Evolutionary conservation across 1,284 basidiomycete species (phyloP), one percentile per base, ranked within the genome.

Genomic region (Trichosporon inkin): DNA sequence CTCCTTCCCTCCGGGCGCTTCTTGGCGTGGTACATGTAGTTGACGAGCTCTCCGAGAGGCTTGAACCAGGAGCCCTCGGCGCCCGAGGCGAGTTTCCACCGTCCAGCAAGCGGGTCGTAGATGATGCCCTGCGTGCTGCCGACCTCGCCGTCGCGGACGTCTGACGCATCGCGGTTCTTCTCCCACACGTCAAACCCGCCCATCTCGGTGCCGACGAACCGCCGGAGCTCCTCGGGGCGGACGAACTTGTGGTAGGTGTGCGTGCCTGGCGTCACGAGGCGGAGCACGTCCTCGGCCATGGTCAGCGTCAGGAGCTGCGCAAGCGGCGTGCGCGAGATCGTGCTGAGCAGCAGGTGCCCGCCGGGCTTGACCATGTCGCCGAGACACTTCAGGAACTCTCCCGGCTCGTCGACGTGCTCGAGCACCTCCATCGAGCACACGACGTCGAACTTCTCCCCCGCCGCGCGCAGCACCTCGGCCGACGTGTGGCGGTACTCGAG

Each of bases 371-470:
- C 85, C 54, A 96, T 83, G 62, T 88, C 82, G 0, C 89, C 88
- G 65, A 92, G 88, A 52, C 87, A 86, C 49, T 84, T 81, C 55
- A 97, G 81, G 76, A 99, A 99, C 7, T 84, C 83, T 11, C 85
- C 82, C 0, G 96, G 95, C 68, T 93, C 86, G 72, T 96, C 89
- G 61, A 99, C 96, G 72, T 99, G 96, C 80, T 99, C 96, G 44
- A 99, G 74, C 16, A 99, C 94, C 75, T 99, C 96, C 92, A 99
- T 93, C 10, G 92, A 90, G 74, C 92, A 96, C 14, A 99, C 93
- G 7, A 95, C 82, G 75, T 99, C 95, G 73, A 88, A 99, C 47
- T 83, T 83, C 32, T 83, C 71, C 19, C 79, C 78, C 7, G 66
- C 74, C 10, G 85, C 84, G 20, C 82, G 74, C 6, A 85, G 82